Percentiles rank a stretch among this genome's conserved stretches.
Evolutionary conservation across 352 stramenopile genomes (phyloP).

Genomic region (Phytopythium cucurbitacearum): DNA sequence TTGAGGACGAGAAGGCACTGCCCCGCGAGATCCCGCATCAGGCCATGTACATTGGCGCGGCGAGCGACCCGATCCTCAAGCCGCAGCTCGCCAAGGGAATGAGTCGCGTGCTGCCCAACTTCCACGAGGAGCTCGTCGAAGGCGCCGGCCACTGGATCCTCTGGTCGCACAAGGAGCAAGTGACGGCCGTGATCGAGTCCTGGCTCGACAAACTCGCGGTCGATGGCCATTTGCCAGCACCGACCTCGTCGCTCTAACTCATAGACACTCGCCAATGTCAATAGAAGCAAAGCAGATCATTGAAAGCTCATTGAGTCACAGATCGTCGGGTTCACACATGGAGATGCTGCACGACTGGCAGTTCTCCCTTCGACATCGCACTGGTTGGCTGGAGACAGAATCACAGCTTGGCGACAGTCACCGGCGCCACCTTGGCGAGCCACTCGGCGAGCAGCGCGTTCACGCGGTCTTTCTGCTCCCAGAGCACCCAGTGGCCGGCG

Average conservation of each 20-base stretch:
- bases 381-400: too few relatives aligned
- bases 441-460: constrained; percentile 32
- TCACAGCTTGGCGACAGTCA: constrained; percentile 16
- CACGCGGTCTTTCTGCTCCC: constrained; percentile 44
- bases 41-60: constrained; percentile 59
- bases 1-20: constrained; percentile 34
- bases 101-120: constrained; percentile 39
- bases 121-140: constrained; percentile 46
- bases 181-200: constrained; percentile 27
- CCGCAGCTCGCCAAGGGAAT: constrained; percentile 60
- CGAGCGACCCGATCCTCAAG: constrained; percentile 45
- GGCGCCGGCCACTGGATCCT: constrained; percentile 62
- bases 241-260: too few relatives aligned
- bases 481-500: constrained; percentile 61
- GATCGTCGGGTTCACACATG: too few relatives aligned
- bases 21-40: constrained; percentile 30
- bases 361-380: too few relatives aligned
- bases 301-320: too few relatives aligned
- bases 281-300: too few relatives aligned
- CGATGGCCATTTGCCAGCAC: too few relatives aligned
- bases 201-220: constrained; percentile 32
- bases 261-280: too few relatives aligned
- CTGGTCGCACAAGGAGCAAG: constrained; percentile 42
- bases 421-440: constrained; percentile 23
- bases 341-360: too few relatives aligned